Percentiles rank a stretch among this genome's conserved stretches.
Conservation (phyloP, 768 basidiomycete species). For the Tulasnella sp. region DNA sequence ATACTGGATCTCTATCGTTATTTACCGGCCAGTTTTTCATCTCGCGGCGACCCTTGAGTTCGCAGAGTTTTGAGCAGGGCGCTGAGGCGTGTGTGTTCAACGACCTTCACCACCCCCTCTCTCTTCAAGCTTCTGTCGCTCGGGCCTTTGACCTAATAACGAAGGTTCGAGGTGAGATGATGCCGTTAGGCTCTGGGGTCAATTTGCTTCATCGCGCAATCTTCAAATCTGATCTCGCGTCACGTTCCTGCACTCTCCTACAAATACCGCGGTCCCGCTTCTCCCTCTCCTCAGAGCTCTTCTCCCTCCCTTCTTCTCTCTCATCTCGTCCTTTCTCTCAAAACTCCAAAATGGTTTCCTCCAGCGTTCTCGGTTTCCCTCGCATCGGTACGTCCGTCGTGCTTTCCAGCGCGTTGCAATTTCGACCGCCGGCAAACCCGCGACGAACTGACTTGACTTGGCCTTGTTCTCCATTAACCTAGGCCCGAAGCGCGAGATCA, state of each 20-base stretch:
- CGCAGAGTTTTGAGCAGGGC: not conserved
- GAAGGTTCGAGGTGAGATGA: not conserved
- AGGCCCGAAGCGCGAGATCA: constrained; percentile 93
- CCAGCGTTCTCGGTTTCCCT: constrained; percentile 88
- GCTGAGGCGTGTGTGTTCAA: not conserved
- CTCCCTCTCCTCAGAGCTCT: constrained; percentile 6
- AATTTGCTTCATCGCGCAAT: constrained; percentile 12
- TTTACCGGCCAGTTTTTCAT: not conserved
- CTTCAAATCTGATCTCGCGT: constrained; percentile 10
- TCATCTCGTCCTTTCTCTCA: constrained; percentile 27
- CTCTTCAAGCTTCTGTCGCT: not conserved
- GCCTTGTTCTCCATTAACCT: constrained; percentile 7
- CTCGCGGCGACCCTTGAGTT: not conserved
- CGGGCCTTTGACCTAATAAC: not conserved
- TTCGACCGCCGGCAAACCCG: not conserved
- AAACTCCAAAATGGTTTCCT: constrained; percentile 60
- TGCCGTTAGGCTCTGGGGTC: not conserved
- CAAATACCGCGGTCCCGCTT: not conserved
- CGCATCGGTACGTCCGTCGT: constrained; percentile 61
- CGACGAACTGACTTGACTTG: not conserved
- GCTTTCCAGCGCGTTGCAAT: not conserved
- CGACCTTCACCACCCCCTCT: not conserved
- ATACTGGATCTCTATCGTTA: not conserved
- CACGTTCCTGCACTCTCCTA: not conserved
- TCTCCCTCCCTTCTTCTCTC: constrained; percentile 13